Conservation (phyloP, 441 rosid genomes). For the Pelargonium australe region DNA sequence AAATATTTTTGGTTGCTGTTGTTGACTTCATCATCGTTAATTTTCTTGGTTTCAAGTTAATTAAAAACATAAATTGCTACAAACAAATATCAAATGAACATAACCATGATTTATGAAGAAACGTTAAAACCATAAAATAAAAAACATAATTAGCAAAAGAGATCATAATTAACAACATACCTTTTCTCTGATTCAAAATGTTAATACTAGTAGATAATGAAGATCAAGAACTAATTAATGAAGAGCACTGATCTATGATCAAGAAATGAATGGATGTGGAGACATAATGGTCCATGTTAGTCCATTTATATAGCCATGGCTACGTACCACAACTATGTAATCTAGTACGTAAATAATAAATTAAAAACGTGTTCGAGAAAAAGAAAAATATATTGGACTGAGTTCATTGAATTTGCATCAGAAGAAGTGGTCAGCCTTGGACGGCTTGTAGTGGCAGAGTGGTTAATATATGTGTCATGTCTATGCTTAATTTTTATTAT, state of each 20-base stretch:
- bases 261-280: neutral
- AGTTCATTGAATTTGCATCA: neutral
- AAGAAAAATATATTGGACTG: neutral
- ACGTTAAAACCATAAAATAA: too few species aligned
- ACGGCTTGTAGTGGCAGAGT: neutral
- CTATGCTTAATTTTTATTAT: neutral
- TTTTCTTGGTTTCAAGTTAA: neutral
- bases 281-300: neutral
- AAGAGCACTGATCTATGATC: neutral
- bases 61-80: neutral
- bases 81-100: neutral
- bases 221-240: neutral
- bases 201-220: too few species aligned
- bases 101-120: too few species aligned
- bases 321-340: neutral
- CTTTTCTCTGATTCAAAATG: neutral
- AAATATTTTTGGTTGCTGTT: neutral
- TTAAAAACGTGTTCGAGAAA: neutral
- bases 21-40: too few species aligned
- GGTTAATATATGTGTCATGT: slow-evolving; percentile 2
- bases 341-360: neutral
- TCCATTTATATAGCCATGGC: neutral
- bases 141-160: too few species aligned
- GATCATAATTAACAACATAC: neutral
- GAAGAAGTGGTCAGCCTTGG: neutral